phyloP scores from a whole-genome alignment of 257 asterid genomes.

The Solanum gandarillasii region DNA sequence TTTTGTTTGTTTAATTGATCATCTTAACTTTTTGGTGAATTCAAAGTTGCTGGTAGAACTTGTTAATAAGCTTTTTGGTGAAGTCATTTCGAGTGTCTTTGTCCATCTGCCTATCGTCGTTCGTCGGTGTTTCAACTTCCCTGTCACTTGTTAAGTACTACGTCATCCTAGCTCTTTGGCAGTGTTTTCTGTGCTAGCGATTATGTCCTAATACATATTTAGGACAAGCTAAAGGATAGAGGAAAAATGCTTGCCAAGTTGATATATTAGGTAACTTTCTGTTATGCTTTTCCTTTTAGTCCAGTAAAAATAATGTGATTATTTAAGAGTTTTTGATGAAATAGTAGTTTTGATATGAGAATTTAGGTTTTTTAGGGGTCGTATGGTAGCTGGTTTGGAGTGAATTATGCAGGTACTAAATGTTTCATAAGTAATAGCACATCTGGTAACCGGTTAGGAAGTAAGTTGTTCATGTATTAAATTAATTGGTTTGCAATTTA shows the following conservation, averaged over 20 bases:
- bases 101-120: background rate
- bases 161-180: background rate
- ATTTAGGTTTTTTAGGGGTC: background rate
- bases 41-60: background rate
- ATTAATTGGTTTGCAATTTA: background rate
- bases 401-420: background rate
- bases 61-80: background rate
- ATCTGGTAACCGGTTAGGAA: background rate
- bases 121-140: background rate
- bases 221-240: background rate
- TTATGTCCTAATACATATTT: background rate
- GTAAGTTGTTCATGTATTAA: background rate
- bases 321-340: background rate
- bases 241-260: background rate
- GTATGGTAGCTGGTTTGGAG: background rate
- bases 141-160: background rate
- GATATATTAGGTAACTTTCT: background rate
- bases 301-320: background rate
- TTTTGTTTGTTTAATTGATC: background rate
- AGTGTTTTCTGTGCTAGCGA: background rate
- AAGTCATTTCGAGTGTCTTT: background rate
- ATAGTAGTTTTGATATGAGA: background rate
- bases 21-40: background rate
- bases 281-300: background rate
- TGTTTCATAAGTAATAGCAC: background rate